Base-by-base conservation (phyloP, 177 flowering plant species). In the Telopea speciosissima region DNA sequence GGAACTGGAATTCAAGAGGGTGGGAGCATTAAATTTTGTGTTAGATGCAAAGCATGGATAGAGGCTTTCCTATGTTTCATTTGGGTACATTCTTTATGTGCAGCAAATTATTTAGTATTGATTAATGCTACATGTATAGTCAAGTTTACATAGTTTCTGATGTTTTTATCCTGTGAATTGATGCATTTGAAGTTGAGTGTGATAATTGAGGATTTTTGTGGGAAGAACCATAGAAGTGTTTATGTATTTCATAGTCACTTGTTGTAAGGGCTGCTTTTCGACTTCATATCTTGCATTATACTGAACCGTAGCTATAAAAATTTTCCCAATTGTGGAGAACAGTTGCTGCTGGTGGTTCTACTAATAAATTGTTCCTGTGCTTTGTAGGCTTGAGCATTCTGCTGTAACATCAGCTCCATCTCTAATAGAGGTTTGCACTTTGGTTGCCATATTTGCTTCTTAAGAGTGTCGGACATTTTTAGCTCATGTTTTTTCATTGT, bases 321-420 rank as follows among this genome's bases (percentile, higher is more conserved):
- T 44, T 44, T 13, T 44, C 14, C 49, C 49, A 9, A 13, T 44
- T 44, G 49, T 44, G 49, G 33, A 36, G 40, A 49, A 13, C 54
- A 49, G 54, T 49, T 49, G 19, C 54, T 12, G 3, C 17, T 49
- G 54, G 54, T 49, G 5, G 14, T 13, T 49, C 54, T 49, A 3
- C 54, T 49, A 49, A 49, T 49, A 64, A 14, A 28, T 68, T 40
- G 24, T 49, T 66, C 40, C 40, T 36, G 40, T 36, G 21, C 65
- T 72, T 42, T 75, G 33, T 83, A 91, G 97, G 86, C 82, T 92
- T 72, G 97, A 92, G 82, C 71, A 81, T 82, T 89, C 96, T 71
- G 91, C 93, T 68, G 86, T 71, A 68, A 87, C 78, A 73, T 91
- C 67, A 87, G 85, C 91, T 52, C 96, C 98, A 73, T 90, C 97